phyloP scores from a whole-genome alignment of 2,329 filamentous ascomycete genomes.

The Colletotrichum siamense region DNA sequence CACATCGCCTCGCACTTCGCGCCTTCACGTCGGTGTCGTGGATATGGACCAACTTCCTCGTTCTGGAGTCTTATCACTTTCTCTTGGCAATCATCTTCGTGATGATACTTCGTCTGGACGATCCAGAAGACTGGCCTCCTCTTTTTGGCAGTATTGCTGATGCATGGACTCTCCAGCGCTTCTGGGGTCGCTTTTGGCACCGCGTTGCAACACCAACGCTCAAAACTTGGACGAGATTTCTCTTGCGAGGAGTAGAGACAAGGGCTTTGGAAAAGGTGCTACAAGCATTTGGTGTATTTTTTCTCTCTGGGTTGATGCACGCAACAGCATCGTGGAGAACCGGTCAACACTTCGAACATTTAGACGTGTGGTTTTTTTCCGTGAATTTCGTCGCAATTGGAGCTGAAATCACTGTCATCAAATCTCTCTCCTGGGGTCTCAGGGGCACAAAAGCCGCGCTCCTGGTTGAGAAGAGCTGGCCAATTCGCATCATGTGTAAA shows the following conservation, averaged over 20 bases:
- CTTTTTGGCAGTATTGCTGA: conserved; percentile 13
- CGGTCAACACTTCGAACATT: neutral
- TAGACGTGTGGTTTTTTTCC: neutral
- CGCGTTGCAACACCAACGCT: neutral
- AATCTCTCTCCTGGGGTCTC: neutral
- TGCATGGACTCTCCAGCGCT: neutral
- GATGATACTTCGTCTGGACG: neutral
- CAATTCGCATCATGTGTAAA: neutral
- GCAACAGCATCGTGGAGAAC: conserved; percentile 28
- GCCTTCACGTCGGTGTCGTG: neutral
- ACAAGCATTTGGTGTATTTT: neutral
- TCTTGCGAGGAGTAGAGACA: neutral
- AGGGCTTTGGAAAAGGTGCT: neutral
- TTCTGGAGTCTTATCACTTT: neutral
- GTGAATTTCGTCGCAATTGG: neutral
- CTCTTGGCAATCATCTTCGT: neutral
- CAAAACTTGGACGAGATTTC: neutral
- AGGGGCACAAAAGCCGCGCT: neutral
- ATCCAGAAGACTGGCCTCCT: conserved; percentile 15
- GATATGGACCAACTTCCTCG: conserved; percentile 6
- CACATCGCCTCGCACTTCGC: neutral
- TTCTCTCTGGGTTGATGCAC: conserved; percentile 48
- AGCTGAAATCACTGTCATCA: neutral
- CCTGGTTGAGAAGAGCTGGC: neutral
- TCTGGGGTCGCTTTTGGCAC: conserved; percentile 22